Evolutionary conservation across 768 basidiomycete genomes (phyloP), one percentile per base, ranked within the genome.

Genomic region (Tephrocybe sp.): DNA sequence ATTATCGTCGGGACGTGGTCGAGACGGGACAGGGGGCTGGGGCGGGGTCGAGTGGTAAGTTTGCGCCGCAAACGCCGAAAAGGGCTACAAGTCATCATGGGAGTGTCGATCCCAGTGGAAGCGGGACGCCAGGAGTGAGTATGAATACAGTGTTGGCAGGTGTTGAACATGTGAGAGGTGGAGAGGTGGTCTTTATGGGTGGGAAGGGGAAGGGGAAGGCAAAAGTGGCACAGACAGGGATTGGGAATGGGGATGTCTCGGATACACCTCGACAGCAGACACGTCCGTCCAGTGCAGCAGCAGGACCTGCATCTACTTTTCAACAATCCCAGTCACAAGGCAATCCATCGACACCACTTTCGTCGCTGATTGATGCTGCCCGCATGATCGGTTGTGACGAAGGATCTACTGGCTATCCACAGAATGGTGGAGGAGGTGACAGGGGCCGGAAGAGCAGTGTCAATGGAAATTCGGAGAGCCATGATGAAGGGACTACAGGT

Each of bases 281-380:
- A 3, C 55, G 43, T 36, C 38, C 50, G 13, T 23, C 49, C 2
- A 20, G 10, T 33, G 42, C 39, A 36, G 45, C 31, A 20, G 33
- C 46, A n/a, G n/a, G n/a, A 26, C 26, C 26, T n/a, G 34, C 46
- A 13, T 30, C 52, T 30, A 22, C 42, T 23, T 36, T 17, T 22
- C 60, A 56, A 33, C 49, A 48, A 47, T 48, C 34, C 38, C 60
- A 41, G 38, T 53, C 43, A 44, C 54, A 51, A 36, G 59, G 65
- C 56, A 81, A 76, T 1, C 77, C 80, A 2, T 61, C 84, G 38
- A 81, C 76, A 0, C 77, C 80, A 1, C 60, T 84, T 38, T 79
- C 83, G 51, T 83, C 81, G 0, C 66, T 84, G n/a, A 59, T 83
- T 16, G 78, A 70, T 53, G 82, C 83, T 2, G 82, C 83, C 10